A percentile compares a stretch with the other conserved stretches of the same genome.
phyloP scores from a whole-genome alignment of 73 alveolate species.

The Tetrahymena thermophila region DNA sequence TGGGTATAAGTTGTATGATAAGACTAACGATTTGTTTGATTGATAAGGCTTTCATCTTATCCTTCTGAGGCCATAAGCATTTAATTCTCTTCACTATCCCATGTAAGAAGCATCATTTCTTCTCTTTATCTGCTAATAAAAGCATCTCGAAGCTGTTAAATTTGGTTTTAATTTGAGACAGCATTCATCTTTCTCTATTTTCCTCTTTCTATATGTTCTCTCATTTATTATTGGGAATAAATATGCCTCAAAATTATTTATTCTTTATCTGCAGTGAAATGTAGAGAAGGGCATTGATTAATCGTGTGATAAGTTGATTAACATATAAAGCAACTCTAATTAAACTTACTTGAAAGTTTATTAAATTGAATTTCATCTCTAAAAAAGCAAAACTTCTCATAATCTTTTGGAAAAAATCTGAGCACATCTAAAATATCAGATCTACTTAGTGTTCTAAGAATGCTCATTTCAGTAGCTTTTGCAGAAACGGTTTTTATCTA shows the following conservation, averaged over 20 bases:
- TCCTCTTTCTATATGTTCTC: neutral
- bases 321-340: conserved; percentile 6
- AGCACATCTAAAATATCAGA: conserved; percentile 20
- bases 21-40: neutral
- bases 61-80: neutral
- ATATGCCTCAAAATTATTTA: conserved; percentile 1
- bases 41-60: neutral
- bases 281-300: conserved; percentile 35
- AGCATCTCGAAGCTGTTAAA: neutral
- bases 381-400: conserved; percentile 21
- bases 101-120: neutral
- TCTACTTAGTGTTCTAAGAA: conserved; percentile 5
- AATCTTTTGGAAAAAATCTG: conserved; percentile 30
- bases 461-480: conserved; percentile 17
- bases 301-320: conserved; percentile 1
- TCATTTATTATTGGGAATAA: neutral
- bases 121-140: neutral
- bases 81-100: neutral
- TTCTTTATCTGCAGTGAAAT: conserved; percentile 40
- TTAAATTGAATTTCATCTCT: conserved; percentile 11
- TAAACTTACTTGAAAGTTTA: neutral
- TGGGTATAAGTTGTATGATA: neutral
- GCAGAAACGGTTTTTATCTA: conserved; percentile 9
- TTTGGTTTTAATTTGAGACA: neutral
- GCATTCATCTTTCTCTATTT: neutral